Percentiles rank a stretch among this genome's conserved stretches.
These are phyloP conservation scores for Rhodamnia argentea DNA, from an alignment of 345 rosid genomes.

Conservation along the genomic window DNA sequence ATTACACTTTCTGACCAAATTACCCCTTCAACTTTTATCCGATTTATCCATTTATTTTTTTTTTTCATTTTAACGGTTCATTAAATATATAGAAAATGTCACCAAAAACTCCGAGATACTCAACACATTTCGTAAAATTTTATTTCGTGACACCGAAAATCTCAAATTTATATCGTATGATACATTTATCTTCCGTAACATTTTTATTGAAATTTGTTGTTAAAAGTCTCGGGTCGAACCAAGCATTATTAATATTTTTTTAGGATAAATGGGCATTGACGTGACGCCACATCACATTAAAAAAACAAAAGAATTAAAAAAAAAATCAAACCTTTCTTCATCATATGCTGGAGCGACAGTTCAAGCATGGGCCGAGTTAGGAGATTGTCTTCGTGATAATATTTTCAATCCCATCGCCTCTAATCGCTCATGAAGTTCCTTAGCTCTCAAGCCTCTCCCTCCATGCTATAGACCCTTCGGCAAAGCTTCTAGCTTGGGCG, in stretches of 20 bases:
- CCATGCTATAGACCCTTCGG: slow-evolving; percentile 81
- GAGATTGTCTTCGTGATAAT: slow-evolving; percentile 39
- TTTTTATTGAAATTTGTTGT: fast-evolving
- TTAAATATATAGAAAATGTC: not conserved
- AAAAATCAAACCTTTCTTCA: not conserved
- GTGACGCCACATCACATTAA: not conserved
- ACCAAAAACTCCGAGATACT: not conserved
- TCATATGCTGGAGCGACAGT: slow-evolving; percentile 54
- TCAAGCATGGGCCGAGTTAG: slow-evolving; percentile 79
- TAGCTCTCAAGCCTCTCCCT: slow-evolving; percentile 41
- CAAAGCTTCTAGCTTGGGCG: slow-evolving; percentile 25
- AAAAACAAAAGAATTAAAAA: not conserved
- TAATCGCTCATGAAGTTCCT: slow-evolving; percentile 51
- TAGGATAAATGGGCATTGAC: fast-evolving
- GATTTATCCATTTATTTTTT: not conserved
- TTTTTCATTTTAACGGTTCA: not conserved
- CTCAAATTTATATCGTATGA: not conserved
- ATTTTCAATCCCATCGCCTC: slow-evolving; percentile 35
- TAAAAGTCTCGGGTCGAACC: fast-evolving
- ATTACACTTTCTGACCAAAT: slow-evolving; percentile 7
- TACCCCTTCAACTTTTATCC: not conserved
- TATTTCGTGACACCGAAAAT: not conserved
- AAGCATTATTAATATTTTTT: not conserved
- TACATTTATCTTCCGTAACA: fast-evolving
- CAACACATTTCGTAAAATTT: not conserved